Evolutionary conservation across 805 yeast genomes (phyloP).

Genomic region (Yarrowia sp.): DNA sequence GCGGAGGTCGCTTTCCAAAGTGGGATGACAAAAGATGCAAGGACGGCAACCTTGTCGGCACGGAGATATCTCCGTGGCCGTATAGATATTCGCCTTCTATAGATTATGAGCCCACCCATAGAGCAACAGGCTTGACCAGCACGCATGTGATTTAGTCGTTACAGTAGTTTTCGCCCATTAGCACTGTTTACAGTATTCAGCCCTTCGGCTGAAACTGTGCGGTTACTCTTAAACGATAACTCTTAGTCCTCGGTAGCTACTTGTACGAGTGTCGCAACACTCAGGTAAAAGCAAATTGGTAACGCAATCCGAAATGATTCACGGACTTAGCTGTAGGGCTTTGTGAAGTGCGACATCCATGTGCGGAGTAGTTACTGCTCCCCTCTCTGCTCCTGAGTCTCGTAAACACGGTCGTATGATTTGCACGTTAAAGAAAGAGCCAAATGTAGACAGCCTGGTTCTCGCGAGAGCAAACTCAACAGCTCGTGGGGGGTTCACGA

Average conservation of each 20-base stretch:
- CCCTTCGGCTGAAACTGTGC: background rate
- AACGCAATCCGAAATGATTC: background rate
- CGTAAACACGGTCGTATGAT: slow-evolving; percentile 13
- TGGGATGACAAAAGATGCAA: background rate
- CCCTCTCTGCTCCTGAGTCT: background rate
- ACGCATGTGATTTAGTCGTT: background rate
- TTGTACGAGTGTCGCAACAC: no score
- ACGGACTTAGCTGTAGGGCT: slow-evolving; percentile 1
- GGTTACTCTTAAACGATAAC: background rate
- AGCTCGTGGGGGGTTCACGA: no score
- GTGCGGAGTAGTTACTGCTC: background rate
- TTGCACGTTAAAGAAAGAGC: slow-evolving; percentile 15
- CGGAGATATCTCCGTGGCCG: background rate
- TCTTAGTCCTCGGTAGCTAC: background rate
- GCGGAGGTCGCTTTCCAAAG: slow-evolving; percentile 9
- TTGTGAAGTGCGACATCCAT: background rate
- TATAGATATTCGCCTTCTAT: no score
- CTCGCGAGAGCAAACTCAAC: slow-evolving; percentile 1
- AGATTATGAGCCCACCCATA: no score
- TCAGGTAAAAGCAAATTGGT: background rate
- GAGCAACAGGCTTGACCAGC: background rate
- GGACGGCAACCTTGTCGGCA: slow-evolving; percentile 22
- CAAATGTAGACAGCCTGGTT: slow-evolving; percentile 3
- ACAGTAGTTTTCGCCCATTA: background rate
- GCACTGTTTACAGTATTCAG: slow-evolving; percentile 9